phyloP scores from a whole-genome alignment of 768 basidiomycete genomes.

The Trametes elegans region DNA sequence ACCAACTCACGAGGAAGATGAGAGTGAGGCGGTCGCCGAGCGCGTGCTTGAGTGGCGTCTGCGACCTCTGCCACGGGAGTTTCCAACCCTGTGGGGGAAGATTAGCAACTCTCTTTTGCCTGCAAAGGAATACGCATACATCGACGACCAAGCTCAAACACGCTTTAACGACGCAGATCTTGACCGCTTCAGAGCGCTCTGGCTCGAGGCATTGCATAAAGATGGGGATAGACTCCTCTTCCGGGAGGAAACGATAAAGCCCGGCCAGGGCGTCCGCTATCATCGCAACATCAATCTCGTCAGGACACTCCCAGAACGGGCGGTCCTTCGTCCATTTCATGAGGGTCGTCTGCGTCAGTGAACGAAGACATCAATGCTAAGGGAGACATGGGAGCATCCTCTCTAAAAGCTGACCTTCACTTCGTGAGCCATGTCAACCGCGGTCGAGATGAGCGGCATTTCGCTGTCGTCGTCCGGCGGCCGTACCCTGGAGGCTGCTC shows the following conservation, averaged over 20 bases:
- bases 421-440: conserved; percentile 74
- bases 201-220: conserved; percentile 69
- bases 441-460: conserved; percentile 59
- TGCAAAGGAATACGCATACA: conserved; percentile 34
- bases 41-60: conserved; percentile 45
- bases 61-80: conserved; percentile 55
- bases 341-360: conserved; percentile 24
- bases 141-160: conserved; percentile 67
- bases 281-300: conserved; percentile 74
- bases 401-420: conserved; percentile 53
- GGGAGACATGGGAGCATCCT: no score
- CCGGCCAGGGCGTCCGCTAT: conserved; percentile 73
- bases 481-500: conserved; percentile 56
- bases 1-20: conserved; percentile 52
- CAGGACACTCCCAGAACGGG: conserved; percentile 70
- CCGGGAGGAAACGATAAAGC: conserved; percentile 67
- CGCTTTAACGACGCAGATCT: conserved; percentile 74
- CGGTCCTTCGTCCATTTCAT: conserved; percentile 33
- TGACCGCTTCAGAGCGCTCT: conserved; percentile 78
- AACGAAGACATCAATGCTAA: background rate
- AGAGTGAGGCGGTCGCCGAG: conserved; percentile 49
- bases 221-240: conserved; percentile 56
- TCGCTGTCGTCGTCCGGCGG: conserved; percentile 45
- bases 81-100: conserved; percentile 52
- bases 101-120: background rate